Conservation (phyloP, 495 filamentous ascomycete species). For the Pseudoneurospora amorphoporcata region DNA sequence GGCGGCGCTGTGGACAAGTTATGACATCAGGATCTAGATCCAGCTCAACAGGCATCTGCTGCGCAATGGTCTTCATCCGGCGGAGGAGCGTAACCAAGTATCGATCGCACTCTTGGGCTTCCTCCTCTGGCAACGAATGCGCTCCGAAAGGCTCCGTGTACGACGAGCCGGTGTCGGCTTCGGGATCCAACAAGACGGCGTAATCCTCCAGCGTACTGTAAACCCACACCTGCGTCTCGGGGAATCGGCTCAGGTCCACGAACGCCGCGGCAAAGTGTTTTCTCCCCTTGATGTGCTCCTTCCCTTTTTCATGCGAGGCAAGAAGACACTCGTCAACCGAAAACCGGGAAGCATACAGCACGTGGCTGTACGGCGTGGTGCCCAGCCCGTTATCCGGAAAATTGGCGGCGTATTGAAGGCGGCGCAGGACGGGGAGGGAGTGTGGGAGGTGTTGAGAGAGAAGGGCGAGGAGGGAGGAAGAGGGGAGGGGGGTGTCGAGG, state of each 20-base stretch:
- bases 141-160: neutral
- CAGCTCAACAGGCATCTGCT: neutral
- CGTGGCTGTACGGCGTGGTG: slow-evolving; percentile 18
- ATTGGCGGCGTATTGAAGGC: slow-evolving; percentile 43
- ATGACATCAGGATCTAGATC: neutral
- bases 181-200: neutral
- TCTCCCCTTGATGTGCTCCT: slow-evolving; percentile 2
- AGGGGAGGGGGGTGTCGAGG: slow-evolving; percentile 26
- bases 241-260: slow-evolving; percentile 45
- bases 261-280: slow-evolving; percentile 40
- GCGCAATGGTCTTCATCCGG: neutral
- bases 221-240: slow-evolving; percentile 52
- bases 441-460: slow-evolving; percentile 42
- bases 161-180: accelerated
- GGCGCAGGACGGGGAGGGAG: slow-evolving; percentile 46
- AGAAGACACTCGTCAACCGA: neutral
- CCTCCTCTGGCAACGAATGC: neutral
- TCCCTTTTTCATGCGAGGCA: neutral
- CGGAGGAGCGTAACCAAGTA: slow-evolving; percentile 6
- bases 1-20: neutral
- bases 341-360: slow-evolving; percentile 30
- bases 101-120: neutral
- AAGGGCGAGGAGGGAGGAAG: slow-evolving; percentile 27
- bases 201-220: slow-evolving; percentile 44
- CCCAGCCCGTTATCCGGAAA: slow-evolving; percentile 17